Base-by-base conservation (phyloP, 2,329 filamentous ascomycete species). In the Fusarium sp. region DNA sequence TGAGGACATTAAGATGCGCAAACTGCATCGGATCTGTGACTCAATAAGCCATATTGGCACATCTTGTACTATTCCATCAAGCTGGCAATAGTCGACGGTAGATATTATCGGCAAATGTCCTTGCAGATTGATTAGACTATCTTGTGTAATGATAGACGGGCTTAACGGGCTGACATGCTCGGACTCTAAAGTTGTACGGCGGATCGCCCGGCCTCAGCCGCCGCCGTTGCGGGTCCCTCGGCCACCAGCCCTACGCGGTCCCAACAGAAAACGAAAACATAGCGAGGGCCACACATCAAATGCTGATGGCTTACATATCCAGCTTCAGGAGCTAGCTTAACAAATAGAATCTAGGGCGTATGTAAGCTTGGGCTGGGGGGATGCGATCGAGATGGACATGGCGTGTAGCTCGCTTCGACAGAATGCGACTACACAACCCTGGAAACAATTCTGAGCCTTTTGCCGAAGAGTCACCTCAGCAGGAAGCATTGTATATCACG, bases 141-240 rank as follows among this genome's bases (percentile, higher is more conserved):
- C 10, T 31, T 31, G 28, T 44, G 20, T 17, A 28, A 15, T 22
- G 8, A 43, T 33, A 44, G 24, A 46, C 36, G 18, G 36, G 34
- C 39, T 33, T 40, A 24, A 46, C 36, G 18, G 36, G 34, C 39
- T 24, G 39, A 63, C 44, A 59, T 58, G 31, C 40, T 55, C 24
- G 42, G 49, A 36, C 51, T 39, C 45, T 17, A 67, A 50, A 51
- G 42, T 33, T 42, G 33, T 38, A 61, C 57, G 67, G 62, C 55
- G 39, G 50, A 64, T 65, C 63, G 46, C 43, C 54, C 68, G 68
- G 63, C 58, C 58, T 58, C 54, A 71, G 59, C 68, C 63, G 68
- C 36, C 42, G 51, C 58, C 58, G 63, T 45, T 68, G 58, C 51
- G 68, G 68, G 52, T 50, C 64, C 33, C 11, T 58, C 38, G 43